A percentile compares a stretch with the other conserved stretches of the same genome.
phyloP scores from a whole-genome alignment of 306 rosid genomes.

The Sicyos edulis region DNA sequence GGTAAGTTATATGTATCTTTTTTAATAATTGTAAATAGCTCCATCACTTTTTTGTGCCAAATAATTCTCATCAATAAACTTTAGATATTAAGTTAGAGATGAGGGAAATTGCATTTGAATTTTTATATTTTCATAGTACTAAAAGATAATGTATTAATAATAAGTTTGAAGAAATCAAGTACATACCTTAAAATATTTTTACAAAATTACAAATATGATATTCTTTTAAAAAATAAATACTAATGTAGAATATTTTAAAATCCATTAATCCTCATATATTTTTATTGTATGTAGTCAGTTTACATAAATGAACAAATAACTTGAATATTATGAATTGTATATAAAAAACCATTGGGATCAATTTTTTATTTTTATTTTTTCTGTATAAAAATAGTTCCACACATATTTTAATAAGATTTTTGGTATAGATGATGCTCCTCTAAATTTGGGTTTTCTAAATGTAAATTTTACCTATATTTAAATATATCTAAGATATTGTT shows the following conservation, averaged over 20 bases:
- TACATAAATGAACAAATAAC: no score
- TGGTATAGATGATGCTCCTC: no score
- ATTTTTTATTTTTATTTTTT: no score
- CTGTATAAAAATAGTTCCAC: no score
- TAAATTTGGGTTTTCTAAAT: no score
- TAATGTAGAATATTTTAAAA: background rate
- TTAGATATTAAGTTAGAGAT: background rate
- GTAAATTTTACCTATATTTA: no score
- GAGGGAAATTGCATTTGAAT: background rate
- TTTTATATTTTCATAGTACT: background rate
- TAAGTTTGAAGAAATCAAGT: background rate
- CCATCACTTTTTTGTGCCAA: background rate
- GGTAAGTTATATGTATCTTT: background rate
- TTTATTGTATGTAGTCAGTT: background rate
- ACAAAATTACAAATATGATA: background rate
- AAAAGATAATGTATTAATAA: background rate
- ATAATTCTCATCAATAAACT: background rate
- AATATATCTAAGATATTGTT: no score
- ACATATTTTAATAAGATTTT: no score
- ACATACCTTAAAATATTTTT: no score
- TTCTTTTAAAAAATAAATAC: no score
- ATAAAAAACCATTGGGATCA: no score
- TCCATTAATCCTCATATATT: background rate
- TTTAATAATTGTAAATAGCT: background rate
- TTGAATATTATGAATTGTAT: no score